phyloP scores from a whole-genome alignment of 257 asterid genomes.

The Fraxinus anomala region DNA sequence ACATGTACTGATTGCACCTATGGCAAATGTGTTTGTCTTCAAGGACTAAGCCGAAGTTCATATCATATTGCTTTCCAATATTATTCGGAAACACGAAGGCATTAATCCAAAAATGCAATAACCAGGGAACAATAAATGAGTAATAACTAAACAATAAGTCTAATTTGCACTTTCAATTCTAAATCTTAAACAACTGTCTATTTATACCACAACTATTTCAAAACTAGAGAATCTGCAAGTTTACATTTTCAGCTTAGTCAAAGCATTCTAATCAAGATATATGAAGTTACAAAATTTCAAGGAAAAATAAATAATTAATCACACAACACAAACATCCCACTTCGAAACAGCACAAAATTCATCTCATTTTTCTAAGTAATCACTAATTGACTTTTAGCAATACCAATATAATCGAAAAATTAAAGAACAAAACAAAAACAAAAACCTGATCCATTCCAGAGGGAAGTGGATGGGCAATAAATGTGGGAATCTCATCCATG shows the following conservation, averaged over 20 bases:
- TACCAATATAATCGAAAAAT: neutral
- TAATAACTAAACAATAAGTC: neutral
- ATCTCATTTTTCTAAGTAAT: neutral
- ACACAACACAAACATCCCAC: neutral
- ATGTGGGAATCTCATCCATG: constrained; percentile 97
- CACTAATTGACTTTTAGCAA: neutral
- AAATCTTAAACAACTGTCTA: neutral
- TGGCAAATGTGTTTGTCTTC: constrained; percentile 4
- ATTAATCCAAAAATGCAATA: neutral
- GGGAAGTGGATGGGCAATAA: constrained; percentile 89
- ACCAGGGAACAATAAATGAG: neutral
- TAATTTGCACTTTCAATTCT: neutral
- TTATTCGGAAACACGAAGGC: neutral
- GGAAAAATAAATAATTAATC: neutral
- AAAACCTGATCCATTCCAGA: constrained; percentile 85
- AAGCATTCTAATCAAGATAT: neutral
- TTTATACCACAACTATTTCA: neutral
- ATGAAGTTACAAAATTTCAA: neutral
- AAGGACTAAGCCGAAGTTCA: neutral
- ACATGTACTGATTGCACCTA: neutral
- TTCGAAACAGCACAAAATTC: neutral
- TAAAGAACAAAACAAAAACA: neutral
- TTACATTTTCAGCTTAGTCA: neutral
- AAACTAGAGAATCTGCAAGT: neutral
- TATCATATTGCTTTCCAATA: neutral